Conservation (phyloP, 768 basidiomycete genomes). For the Russula emetica region DNA sequence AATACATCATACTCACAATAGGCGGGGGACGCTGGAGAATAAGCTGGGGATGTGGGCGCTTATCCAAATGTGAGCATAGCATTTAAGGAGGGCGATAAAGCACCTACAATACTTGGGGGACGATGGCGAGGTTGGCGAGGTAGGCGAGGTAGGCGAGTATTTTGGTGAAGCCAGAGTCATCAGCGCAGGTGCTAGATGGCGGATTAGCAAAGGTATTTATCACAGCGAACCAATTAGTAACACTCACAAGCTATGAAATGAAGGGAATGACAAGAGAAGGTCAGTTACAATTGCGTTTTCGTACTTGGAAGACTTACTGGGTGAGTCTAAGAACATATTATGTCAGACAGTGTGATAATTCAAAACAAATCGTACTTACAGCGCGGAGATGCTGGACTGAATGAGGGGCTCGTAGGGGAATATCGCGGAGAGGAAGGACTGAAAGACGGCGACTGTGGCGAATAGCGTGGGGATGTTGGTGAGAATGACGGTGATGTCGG, state of each 20-base stretch:
- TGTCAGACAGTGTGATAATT: constrained; percentile 21
- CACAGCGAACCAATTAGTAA: background rate
- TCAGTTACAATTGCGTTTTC: constrained; percentile 30
- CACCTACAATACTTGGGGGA: constrained; percentile 88
- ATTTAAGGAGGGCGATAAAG: background rate
- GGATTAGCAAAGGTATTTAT: constrained; percentile 12
- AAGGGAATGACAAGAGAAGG: constrained; percentile 9
- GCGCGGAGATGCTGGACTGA: constrained; percentile 83
- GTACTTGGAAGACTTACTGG: constrained; percentile 51
- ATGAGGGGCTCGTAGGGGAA: constrained; percentile 84
- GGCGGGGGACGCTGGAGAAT: constrained; percentile 81
- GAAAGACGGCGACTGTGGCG: constrained; percentile 88
- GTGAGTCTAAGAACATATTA: constrained; percentile 54
- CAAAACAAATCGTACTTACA: constrained; percentile 47
- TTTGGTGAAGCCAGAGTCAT: constrained; percentile 88
- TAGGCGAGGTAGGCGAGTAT: constrained; percentile 93
- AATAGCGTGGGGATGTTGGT: constrained; percentile 86
- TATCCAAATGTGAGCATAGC: constrained; percentile 23
- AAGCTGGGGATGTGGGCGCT: constrained; percentile 86
- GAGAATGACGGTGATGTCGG: constrained; percentile 83
- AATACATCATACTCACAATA: constrained; percentile 55
- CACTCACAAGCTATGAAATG: constrained; percentile 57
- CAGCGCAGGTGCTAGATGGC: constrained; percentile 59
- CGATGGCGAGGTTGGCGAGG: constrained; percentile 86
- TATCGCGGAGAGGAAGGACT: constrained; percentile 87